Evolutionary conservation across 2,329 filamentous ascomycete genomes (phyloP).

Genomic region (Byssoonygena ceratinophila): DNA sequence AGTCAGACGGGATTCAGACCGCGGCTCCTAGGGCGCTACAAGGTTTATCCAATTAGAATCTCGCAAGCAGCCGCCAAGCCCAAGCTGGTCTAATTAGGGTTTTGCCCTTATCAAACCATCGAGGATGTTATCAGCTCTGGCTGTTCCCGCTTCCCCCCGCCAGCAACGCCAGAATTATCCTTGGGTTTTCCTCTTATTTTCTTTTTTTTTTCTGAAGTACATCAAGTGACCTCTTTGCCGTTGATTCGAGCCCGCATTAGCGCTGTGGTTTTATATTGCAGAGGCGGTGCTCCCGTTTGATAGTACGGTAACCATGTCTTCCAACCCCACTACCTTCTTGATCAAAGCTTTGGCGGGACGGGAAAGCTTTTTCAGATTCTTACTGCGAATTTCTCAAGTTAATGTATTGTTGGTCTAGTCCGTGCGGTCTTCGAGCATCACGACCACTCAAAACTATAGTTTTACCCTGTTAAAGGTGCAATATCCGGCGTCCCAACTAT

Average conservation of each 20-base stretch:
- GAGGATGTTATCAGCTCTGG: neutral
- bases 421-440: too few species aligned
- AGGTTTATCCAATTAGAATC: too few species aligned
- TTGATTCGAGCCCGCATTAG: neutral
- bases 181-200: neutral
- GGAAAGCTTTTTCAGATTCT: neutral
- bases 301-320: neutral
- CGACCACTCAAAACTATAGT: too few species aligned
- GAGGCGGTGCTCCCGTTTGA: neutral
- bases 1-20: neutral
- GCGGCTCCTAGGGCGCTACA: too few species aligned
- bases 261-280: neutral
- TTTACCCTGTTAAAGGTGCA: neutral
- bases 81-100: neutral
- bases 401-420: too few species aligned
- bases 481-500: neutral
- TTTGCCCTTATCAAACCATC: conserved; percentile 9
- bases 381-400: neutral
- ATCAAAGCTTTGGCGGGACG: neutral
- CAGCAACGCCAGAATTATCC: neutral
- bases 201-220: neutral
- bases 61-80: neutral
- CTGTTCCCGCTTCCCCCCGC: neutral
- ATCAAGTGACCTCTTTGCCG: neutral
- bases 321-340: neutral